Evolutionary conservation across 768 basidiomycete genomes (phyloP), one percentile per base, ranked within the genome.

Genomic region (Suillus cothurnatus): DNA sequence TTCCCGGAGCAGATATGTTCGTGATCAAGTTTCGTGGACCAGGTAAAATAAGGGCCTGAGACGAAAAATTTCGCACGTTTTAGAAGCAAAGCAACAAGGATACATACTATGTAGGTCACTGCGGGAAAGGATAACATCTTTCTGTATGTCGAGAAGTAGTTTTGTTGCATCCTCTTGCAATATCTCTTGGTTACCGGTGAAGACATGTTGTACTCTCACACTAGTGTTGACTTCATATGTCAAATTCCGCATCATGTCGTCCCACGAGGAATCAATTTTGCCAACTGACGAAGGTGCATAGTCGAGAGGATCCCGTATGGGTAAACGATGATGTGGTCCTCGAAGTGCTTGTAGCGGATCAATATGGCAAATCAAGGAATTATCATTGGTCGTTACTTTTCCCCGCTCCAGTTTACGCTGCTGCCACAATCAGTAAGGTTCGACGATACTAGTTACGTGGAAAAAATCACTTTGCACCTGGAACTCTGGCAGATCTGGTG

Each of bases 401-500:
- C 58, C 58, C 39, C 38, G 26, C 38, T 59, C 58, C 38, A 41
- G 6, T 26, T 38, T 21, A 59, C 38, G 58, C 58, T 59, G 26
- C 12, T 19, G 19, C 28, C 34, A 45, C 17, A 28, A 64, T 75
- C 66, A 73, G 66, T 45, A 49, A 64, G 36, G 23, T 52, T 43
- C 41, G 57, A 19, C 19, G 5, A 21, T 3, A 31, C 17, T 38
- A 59, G 9, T 28, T 26, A 41, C 39, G 38, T 38, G 43, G 3
- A 49, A 38, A 53, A 28, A 71, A 74, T 53, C 64, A 83, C 83
- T 74, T 73, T 69, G 67, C 85, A 87, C 1, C 34, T 57, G 4
- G 73, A 68, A 64, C 81, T 82, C 15, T 70, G 67, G 69, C 86
- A 87, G 66, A 76, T 73, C 56, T 84, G 77, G 66, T 84, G 82